Evolutionary conservation across 495 filamentous ascomycete species (phyloP).

Genomic region (Penicillium canescens): DNA sequence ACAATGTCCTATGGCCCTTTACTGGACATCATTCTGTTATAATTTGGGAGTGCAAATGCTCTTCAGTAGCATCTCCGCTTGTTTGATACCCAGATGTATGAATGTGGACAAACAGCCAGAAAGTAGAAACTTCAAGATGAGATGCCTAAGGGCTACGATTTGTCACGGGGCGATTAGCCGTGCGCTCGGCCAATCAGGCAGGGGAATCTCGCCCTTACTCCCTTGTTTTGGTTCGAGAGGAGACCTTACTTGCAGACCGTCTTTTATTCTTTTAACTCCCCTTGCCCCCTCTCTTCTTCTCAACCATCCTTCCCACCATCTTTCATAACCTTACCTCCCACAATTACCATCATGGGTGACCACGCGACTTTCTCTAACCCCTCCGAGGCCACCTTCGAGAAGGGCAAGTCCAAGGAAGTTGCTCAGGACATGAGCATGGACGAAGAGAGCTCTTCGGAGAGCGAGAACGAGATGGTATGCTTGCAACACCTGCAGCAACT

Average conservation of each 20-base stretch:
- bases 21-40: too few species aligned
- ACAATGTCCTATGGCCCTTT: too few species aligned
- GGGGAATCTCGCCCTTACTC: conserved; percentile 26
- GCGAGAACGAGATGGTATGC: conserved; percentile 65
- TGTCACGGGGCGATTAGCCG: conserved; percentile 21
- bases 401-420: conserved; percentile 63
- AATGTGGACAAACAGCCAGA: too few species aligned
- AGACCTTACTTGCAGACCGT: conserved; percentile 29
- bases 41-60: too few species aligned
- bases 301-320: conserved; percentile 6
- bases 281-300: conserved; percentile 2
- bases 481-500: neutral
- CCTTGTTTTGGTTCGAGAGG: conserved; percentile 29
- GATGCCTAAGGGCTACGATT: conserved; percentile 15
- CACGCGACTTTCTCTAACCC: conserved; percentile 35
- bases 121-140: neutral
- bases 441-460: conserved; percentile 68
- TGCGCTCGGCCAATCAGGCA: conserved; percentile 19
- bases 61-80: too few species aligned
- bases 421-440: conserved; percentile 62
- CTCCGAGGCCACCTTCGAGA: conserved; percentile 38
- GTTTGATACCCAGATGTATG: too few species aligned
- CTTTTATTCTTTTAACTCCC: conserved; percentile 29
- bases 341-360: conserved; percentile 39
- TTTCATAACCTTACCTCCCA: conserved; percentile 2